phyloP scores from a whole-genome alignment of 768 basidiomycete species.

The Psilocybe tampanensis region DNA sequence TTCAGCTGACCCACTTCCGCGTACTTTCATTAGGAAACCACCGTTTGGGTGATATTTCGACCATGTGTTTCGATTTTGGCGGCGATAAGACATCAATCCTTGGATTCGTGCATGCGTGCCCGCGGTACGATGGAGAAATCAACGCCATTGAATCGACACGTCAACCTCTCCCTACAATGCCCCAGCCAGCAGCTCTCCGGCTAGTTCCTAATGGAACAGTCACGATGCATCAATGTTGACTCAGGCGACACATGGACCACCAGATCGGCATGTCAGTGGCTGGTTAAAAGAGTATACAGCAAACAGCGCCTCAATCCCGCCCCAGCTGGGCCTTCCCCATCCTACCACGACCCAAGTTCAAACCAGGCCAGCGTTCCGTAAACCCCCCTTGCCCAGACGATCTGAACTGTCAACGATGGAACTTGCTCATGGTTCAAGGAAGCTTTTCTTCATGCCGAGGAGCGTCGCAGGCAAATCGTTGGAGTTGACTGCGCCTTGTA shows the following conservation, averaged over 20 bases:
- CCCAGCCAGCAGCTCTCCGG: not conserved
- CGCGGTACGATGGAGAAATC: conserved; percentile 1
- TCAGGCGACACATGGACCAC: not conserved
- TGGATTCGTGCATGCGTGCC: not conserved
- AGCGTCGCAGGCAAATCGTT: too few relatives aligned
- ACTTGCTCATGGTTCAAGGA: not conserved
- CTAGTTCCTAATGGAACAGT: not conserved
- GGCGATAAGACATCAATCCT: not conserved
- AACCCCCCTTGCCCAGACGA: not conserved
- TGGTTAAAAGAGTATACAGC: not conserved
- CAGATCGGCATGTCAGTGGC: not conserved
- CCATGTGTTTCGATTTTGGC: not conserved
- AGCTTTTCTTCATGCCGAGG: not conserved
- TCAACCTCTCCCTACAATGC: not conserved
- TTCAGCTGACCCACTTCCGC: too few relatives aligned
- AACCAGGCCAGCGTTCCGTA: not conserved
- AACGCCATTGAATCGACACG: not conserved
- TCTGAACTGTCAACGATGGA: not conserved
- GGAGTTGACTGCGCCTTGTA: too few relatives aligned
- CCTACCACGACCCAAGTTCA: not conserved
- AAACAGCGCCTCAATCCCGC: not conserved
- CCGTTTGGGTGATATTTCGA: not conserved
- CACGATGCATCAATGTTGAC: not conserved
- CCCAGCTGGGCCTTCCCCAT: not conserved
- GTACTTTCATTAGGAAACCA: not conserved